Base-by-base conservation (phyloP, 2,329 filamentous ascomycete species). In the Colletotrichum shisoi region DNA sequence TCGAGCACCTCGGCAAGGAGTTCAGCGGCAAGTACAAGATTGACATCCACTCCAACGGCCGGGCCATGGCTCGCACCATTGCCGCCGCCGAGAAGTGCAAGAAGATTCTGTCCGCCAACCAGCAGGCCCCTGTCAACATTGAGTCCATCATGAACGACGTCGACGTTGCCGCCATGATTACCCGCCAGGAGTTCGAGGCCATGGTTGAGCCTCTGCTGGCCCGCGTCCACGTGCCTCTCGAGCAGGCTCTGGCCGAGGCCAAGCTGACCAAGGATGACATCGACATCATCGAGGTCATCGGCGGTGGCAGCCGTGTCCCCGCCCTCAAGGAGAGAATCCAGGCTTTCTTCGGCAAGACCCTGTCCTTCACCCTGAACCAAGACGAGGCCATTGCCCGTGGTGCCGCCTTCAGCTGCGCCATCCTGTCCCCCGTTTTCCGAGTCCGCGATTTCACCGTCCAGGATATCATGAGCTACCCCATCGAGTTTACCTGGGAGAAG, bases 401-500 rank as follows among this genome's bases (percentile, higher is more conserved):
- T 70, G 97, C 93, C 78, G 94, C 95, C 69, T 99, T 99, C 84
- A 93, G 91, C 87, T 98, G 95, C 79, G 95, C 95, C 75, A 97
- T 97, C 73, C 89, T 98, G 63, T 98, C 95, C 0, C 95, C 95
- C 52, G 92, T 96, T 72, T 98, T 99, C 91, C 93, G 94, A 78
- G 95, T 99, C 77, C 93, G 95, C 75, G 95, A 99, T 84, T 99
- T 99, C 81, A 89, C 93, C 73, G 91, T 98, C 69, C 93, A 98
- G 85, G 95, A 99, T 80, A 94, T 98, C 74, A 92, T 97, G 81
- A 93, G 90, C 84, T 99, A 98, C 83, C 95, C 95, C 56, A 96
- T 99, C 78, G 94, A 99, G 79, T 99, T 99, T 80, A 91, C 90
- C 60, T 99, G 95, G 95, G 95, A 99, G 85, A 96, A 98, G 85